Evolutionary conservation across 768 basidiomycete genomes (phyloP).

Genomic region (Aureoboletus auriporus): DNA sequence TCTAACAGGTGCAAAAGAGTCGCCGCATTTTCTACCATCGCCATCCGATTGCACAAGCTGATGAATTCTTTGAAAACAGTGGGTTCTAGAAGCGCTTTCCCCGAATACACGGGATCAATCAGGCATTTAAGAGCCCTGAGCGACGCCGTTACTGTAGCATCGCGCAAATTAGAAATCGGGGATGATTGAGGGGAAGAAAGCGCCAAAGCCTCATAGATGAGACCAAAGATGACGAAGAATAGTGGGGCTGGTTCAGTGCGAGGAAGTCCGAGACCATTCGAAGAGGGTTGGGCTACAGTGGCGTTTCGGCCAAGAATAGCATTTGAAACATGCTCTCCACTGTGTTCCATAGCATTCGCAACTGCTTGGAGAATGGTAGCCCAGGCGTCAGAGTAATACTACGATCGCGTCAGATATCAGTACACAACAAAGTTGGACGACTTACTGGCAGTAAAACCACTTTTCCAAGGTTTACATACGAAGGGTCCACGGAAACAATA

Average conservation of each 20-base stretch:
- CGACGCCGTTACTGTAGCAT: slow-evolving; percentile 52
- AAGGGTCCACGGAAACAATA: slow-evolving; percentile 71
- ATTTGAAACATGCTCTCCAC: slow-evolving; percentile 63
- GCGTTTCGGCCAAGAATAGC: slow-evolving; percentile 73
- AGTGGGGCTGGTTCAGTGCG: slow-evolving; percentile 66
- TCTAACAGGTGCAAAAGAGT: slow-evolving; percentile 73
- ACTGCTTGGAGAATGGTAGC: slow-evolving; percentile 80
- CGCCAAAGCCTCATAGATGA: slow-evolving; percentile 87
- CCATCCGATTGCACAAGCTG: slow-evolving; percentile 84
- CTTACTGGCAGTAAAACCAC: slow-evolving; percentile 89
- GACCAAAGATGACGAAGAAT: slow-evolving; percentile 88
- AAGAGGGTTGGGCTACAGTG: slow-evolving; percentile 12
- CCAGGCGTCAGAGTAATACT: slow-evolving; percentile 91
- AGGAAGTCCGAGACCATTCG: slow-evolving; percentile 18
- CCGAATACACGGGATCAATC: slow-evolving; percentile 77
- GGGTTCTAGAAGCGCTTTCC: slow-evolving; percentile 75
- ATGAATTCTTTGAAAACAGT: slow-evolving; percentile 88
- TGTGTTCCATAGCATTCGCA: slow-evolving; percentile 68
- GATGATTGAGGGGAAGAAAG: slow-evolving; percentile 60
- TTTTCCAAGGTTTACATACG: slow-evolving; percentile 83
- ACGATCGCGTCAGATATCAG: slow-evolving; percentile 1
- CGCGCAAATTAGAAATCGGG: slow-evolving; percentile 36
- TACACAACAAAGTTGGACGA: slow-evolving; percentile 5
- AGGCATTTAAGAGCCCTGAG: slow-evolving; percentile 77
- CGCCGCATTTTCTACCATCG: slow-evolving; percentile 74